Percentiles rank a stretch among this genome's conserved stretches.
These are phyloP conservation scores for Deakozyma indianensis DNA, from an alignment of 805 yeast species.

Conservation along the genomic window DNA sequence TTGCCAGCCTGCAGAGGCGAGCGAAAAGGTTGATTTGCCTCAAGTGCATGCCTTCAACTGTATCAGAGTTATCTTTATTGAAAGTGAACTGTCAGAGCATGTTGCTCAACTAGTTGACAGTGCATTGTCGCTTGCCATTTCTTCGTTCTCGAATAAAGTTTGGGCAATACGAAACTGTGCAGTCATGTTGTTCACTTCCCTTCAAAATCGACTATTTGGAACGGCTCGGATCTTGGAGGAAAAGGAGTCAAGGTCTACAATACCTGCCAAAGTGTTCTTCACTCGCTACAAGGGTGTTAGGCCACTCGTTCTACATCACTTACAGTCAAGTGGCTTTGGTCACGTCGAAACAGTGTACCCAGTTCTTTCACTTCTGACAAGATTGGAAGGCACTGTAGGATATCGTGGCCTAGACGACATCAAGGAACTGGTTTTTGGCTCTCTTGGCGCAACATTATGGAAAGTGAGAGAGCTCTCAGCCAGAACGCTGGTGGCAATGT, in stretches of 20 bases:
- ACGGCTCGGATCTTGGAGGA: conserved; percentile 19
- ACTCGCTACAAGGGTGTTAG: conserved; percentile 42
- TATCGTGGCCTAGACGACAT: conserved; percentile 40
- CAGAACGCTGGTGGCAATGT: conserved; percentile 41
- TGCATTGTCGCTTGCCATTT: conserved; percentile 47
- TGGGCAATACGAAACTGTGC: conserved; percentile 92
- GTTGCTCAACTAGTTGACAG: conserved; percentile 38
- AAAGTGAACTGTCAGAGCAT: conserved; percentile 43
- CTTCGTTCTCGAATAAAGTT: conserved; percentile 44
- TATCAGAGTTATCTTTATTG: conserved; percentile 59
- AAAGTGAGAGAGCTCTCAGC: conserved; percentile 84
- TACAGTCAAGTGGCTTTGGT: conserved; percentile 14
- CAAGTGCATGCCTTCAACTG: conserved; percentile 92
- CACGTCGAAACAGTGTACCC: conserved; percentile 58
- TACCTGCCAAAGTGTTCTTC: conserved; percentile 58
- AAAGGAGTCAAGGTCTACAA: conserved; percentile 13
- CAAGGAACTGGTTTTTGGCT: conserved; percentile 29
- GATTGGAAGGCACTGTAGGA: conserved; percentile 48
- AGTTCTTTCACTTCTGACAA: conserved; percentile 54
- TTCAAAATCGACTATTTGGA: conserved; percentile 72
- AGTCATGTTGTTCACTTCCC: conserved; percentile 78
- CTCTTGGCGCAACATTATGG: conserved; percentile 51
- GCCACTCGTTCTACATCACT: conserved; percentile 27
- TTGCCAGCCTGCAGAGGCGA: conserved; percentile 37
- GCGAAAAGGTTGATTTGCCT: conserved; percentile 57